Evolutionary conservation across 495 filamentous ascomycete genomes (phyloP).

Genomic region (Penicillium parvum): DNA sequence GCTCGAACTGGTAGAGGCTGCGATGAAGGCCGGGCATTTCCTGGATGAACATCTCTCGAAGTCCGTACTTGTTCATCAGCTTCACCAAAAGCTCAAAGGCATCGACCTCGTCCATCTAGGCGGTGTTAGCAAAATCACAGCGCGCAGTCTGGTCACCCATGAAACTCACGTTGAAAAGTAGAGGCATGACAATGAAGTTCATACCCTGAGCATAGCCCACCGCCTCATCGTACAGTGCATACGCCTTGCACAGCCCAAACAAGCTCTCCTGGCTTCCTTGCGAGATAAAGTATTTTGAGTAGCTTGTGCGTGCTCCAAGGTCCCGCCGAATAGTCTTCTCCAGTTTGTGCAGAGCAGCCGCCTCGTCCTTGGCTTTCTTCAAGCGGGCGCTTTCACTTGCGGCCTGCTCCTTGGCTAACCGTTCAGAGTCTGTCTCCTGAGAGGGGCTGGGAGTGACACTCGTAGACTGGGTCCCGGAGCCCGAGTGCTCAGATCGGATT

Average conservation of each 20-base stretch:
- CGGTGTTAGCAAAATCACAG: conserved; percentile 2
- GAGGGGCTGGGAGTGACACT: conserved; percentile 56
- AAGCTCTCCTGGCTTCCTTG: conserved; percentile 90
- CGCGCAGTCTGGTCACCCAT: neutral
- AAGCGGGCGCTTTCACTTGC: conserved; percentile 60
- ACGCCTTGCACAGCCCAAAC: conserved; percentile 95
- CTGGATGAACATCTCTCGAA: conserved; percentile 89
- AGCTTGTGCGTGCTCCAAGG: conserved; percentile 88
- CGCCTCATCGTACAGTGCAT: conserved; percentile 88
- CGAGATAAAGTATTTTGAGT: conserved; percentile 84
- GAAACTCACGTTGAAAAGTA: conserved; percentile 82
- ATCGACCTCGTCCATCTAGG: conserved; percentile 92
- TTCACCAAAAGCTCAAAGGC: conserved; percentile 90
- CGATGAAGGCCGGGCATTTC: conserved; percentile 97
- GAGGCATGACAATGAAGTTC: conserved; percentile 97
- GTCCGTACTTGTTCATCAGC: conserved; percentile 93
- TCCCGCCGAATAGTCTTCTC: conserved; percentile 90
- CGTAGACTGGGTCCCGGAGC: conserved; percentile 54
- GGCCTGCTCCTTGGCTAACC: conserved; percentile 60
- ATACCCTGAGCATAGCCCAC: conserved; percentile 98
- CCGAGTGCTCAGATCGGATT: conserved; percentile 74
- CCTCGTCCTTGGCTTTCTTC: conserved; percentile 73
- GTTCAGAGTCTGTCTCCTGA: conserved; percentile 61
- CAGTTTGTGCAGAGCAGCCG: conserved; percentile 66
- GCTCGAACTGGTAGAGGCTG: conserved; percentile 91